phyloP scores from a whole-genome alignment of 768 basidiomycete species.

The Kwoniella sp. region DNA sequence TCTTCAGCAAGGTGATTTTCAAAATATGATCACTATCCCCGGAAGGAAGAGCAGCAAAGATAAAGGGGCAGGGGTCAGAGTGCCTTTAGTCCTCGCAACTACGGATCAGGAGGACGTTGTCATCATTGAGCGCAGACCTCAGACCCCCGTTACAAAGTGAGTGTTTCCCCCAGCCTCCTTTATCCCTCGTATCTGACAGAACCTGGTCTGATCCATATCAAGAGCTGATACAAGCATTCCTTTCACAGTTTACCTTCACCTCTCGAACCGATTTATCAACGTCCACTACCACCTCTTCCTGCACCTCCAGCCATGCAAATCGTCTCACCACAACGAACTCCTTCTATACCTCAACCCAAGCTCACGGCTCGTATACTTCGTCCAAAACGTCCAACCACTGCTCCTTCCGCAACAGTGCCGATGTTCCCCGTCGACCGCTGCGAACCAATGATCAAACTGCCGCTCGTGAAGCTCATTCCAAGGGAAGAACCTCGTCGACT shows the following conservation, averaged over 20 bases:
- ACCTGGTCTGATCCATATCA: background rate
- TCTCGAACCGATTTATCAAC: constrained; percentile 13
- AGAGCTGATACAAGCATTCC: too few relatives aligned
- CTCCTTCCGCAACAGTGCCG: background rate
- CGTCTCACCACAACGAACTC: background rate
- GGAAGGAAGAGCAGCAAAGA: constrained; percentile 15
- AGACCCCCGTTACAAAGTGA: constrained; percentile 7
- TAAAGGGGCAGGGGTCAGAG: constrained; percentile 8
- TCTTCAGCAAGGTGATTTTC: background rate
- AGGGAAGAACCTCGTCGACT: constrained; percentile 11
- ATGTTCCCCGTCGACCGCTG: background rate
- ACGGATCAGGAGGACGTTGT: constrained; percentile 10
- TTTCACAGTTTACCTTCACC: constrained; percentile 9
- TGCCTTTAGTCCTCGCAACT: constrained; percentile 11
- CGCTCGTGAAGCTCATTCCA: background rate
- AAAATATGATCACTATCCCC: background rate
- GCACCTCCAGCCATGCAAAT: background rate
- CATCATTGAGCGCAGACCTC: constrained; percentile 9
- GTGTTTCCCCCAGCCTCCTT: background rate
- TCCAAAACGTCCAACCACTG: constrained; percentile 9
- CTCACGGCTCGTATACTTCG: constrained; percentile 9
- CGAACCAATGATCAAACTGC: background rate
- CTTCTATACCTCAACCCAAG: background rate
- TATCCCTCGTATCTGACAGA: background rate
- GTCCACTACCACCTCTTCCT: constrained; percentile 13